A percentile compares a stretch with the other conserved stretches of the same genome.
phyloP scores from a whole-genome alignment of 495 filamentous ascomycete species.

The Aspergillus cavernicola region DNA sequence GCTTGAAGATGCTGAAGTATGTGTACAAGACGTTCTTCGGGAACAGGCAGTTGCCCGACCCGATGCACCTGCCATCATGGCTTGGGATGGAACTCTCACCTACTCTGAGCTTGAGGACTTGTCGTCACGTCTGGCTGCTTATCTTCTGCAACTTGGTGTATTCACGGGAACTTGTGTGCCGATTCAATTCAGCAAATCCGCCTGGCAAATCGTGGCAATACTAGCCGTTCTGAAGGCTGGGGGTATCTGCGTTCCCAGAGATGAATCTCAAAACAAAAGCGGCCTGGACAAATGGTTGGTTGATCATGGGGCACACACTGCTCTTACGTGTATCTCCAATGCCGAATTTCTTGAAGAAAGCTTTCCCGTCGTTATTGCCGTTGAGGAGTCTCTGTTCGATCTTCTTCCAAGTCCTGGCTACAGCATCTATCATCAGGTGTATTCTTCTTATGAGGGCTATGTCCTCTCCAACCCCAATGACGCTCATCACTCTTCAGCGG shows the following conservation, averaged over 20 bases:
- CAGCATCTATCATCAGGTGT: conserved; percentile 12
- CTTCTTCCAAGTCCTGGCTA: conserved; percentile 24
- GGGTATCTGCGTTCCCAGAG: conserved; percentile 41
- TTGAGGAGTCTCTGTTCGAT: conserved; percentile 37
- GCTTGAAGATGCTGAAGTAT: conserved; percentile 33
- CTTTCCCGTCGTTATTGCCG: conserved; percentile 38
- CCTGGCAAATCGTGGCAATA: conserved; percentile 37
- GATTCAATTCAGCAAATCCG: conserved; percentile 38
- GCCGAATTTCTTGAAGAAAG: conserved; percentile 33
- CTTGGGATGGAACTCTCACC: conserved; percentile 49
- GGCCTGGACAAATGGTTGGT: conserved; percentile 35
- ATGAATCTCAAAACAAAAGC: conserved; percentile 18
- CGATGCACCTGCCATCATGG: conserved; percentile 35
- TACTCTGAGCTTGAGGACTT: conserved; percentile 48
- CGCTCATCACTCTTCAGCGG: conserved; percentile 35
- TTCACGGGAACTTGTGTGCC: conserved; percentile 34
- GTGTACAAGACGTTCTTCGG: conserved; percentile 41
- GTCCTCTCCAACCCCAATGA: conserved; percentile 54
- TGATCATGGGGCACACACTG: conserved; percentile 38
- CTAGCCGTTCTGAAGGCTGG: conserved; percentile 44
- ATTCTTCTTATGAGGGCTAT: conserved; percentile 36
- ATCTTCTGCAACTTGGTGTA: conserved; percentile 39
- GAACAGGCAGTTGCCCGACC: conserved; percentile 36
- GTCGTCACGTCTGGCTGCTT: conserved; percentile 43
- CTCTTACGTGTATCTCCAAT: conserved; percentile 40